Conservation (phyloP, 2,329 filamentous ascomycete genomes). For the Fusarium subtropicale region DNA sequence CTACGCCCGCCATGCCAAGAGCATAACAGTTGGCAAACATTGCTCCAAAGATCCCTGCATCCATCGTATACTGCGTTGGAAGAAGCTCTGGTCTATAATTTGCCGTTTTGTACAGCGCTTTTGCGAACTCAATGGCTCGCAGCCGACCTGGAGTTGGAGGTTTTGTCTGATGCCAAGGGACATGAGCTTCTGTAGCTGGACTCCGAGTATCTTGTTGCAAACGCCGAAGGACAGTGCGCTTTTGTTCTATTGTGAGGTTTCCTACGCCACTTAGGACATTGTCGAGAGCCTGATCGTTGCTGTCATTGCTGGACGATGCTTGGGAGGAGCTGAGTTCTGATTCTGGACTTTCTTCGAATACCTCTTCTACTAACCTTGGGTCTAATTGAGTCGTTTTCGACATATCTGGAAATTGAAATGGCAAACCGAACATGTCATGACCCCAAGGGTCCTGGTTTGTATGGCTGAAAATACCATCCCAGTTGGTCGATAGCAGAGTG, state of each 20-base stretch:
- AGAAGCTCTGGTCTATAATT: slow-evolving; percentile 26
- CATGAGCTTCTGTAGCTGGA: not conserved
- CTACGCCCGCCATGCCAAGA: slow-evolving; percentile 47
- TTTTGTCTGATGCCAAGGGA: not conserved
- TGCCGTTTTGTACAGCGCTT: slow-evolving; percentile 32
- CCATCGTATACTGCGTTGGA: slow-evolving; percentile 33
- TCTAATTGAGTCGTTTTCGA: not conserved
- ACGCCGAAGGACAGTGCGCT: slow-evolving; percentile 37
- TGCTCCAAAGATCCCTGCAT: slow-evolving; percentile 49
- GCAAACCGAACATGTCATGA: not conserved
- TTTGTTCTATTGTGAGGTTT: slow-evolving; percentile 36
- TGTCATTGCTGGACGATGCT: not conserved
- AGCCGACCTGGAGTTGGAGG: slow-evolving; percentile 34
- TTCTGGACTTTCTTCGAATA: slow-evolving; percentile 11
- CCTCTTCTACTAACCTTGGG: slow-evolving; percentile 15
- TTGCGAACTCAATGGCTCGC: slow-evolving; percentile 39
- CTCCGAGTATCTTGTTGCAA: slow-evolving; percentile 35
- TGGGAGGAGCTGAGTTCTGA: not conserved
- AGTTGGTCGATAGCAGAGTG: not conserved
- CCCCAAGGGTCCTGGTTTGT: slow-evolving; percentile 7
- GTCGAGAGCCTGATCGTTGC: slow-evolving; percentile 15
- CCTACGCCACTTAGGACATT: slow-evolving; percentile 32
- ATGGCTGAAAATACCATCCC: not conserved
- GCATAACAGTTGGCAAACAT: slow-evolving; percentile 54
- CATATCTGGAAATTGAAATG: not conserved